Evolutionary conservation across 169 alveolate genomes (phyloP), one percentile per base, ranked within the genome.

Genomic region (Toxoplasma gondii): DNA sequence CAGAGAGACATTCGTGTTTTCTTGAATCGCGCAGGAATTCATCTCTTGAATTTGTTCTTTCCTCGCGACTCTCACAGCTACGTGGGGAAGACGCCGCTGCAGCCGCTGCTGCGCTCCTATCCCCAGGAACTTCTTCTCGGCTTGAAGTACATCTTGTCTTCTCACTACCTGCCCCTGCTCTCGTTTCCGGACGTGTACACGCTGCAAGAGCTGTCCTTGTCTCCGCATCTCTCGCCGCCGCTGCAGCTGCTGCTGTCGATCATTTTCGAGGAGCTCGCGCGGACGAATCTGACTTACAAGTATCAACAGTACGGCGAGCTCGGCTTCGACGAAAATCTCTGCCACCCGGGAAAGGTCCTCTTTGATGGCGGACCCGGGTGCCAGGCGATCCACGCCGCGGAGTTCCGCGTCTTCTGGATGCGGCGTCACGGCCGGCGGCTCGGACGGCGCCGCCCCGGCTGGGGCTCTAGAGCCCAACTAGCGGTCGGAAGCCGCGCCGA

Each of bases 351-450:
- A 38, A 24, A 41, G 45, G 44, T 84, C 67, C 70, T 92, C 80
- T 92, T 70, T 38, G 94, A 92, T 41, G 94, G 94, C 45, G 94
- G 94, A 82, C 92, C 91, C 84, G 64, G 81, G 22, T 92, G 91
- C 45, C 94, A 83, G 16, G 94, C 91, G 39, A 49, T 81, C 19
- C 54, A 53, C 78, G 88, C 94, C 5, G 88, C 91, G 7, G 94
- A 92, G 70, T 92, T 83, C 70, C 88, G 91, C 34, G 94, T 80
- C 70, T 81, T 92, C 24, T 92, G 94, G 94, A 74, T 39, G 49
- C 88, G 91, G 53, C 36, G 86, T 2, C 94, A 92, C 92, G 39
- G 90, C 81, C 44, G 94, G 91, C 91, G 91, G 54, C 7, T 17
- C 31, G 43, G 24, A 74, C 41, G 80, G 39, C 31, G 91, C 78